Conservation (phyloP, 345 rosid species). For the Psidium guajava region DNA sequence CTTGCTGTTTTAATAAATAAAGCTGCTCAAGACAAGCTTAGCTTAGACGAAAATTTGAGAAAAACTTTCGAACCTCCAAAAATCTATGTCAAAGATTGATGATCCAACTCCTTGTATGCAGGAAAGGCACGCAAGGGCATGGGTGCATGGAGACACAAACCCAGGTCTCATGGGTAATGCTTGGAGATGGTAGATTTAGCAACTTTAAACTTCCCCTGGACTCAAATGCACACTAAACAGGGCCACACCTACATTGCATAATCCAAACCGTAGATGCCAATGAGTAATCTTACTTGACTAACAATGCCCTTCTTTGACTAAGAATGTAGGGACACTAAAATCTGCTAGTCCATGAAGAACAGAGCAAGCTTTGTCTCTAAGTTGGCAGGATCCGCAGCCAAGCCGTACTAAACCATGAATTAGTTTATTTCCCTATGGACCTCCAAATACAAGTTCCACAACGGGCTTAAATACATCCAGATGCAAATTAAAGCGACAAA, state of each 20-base stretch:
- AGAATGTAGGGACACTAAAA: background rate
- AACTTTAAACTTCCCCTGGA: background rate
- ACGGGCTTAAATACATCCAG: background rate
- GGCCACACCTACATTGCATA: background rate
- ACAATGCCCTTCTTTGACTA: background rate
- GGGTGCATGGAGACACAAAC: background rate
- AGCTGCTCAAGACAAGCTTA: background rate
- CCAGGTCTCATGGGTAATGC: background rate
- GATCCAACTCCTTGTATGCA: background rate
- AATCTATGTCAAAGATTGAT: background rate
- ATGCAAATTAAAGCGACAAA: background rate
- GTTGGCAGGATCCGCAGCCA: background rate
- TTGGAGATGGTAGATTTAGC: background rate
- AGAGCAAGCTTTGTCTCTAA: background rate
- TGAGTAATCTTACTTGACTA: background rate
- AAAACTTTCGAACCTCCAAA: background rate
- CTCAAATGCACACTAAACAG: background rate
- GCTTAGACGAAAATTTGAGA: background rate
- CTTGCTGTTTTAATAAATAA: background rate
- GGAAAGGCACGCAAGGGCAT: background rate
- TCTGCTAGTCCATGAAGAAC: background rate
- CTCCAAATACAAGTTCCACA: background rate
- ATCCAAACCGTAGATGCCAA: background rate
- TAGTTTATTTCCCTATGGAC: background rate
- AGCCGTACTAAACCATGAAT: background rate